Conservation (phyloP, 495 filamentous ascomycete genomes). For the Hypoxylon intermedium region DNA sequence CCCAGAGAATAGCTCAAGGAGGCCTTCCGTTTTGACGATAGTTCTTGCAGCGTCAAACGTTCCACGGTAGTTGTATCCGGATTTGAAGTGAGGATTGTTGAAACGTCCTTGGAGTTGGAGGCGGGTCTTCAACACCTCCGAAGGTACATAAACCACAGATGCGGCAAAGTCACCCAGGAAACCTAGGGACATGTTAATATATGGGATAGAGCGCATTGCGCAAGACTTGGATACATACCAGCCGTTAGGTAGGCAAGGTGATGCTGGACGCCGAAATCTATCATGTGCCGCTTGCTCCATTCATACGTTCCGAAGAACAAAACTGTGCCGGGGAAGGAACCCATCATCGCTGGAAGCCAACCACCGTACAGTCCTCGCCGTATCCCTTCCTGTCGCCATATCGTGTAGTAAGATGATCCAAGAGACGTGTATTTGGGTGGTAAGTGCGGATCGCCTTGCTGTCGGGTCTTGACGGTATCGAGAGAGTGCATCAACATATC, state of each 20-base stretch:
- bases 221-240: slow-evolving; percentile 56
- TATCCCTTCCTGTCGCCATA: slow-evolving; percentile 90
- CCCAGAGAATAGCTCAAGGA: slow-evolving; percentile 86
- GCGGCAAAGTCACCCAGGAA: slow-evolving; percentile 93
- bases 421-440: slow-evolving; percentile 91
- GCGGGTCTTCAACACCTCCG: slow-evolving; percentile 94
- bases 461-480: slow-evolving; percentile 98
- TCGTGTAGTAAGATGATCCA: slow-evolving; percentile 86
- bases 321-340: slow-evolving; percentile 92
- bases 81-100: slow-evolving; percentile 91
- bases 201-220: background rate
- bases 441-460: slow-evolving; percentile 92
- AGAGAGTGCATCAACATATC: slow-evolving; percentile 99
- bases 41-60: slow-evolving; percentile 81
- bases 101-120: slow-evolving; percentile 92
- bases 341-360: slow-evolving; percentile 84
- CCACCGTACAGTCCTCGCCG: slow-evolving; percentile 90
- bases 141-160: slow-evolving; percentile 91
- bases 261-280: slow-evolving; percentile 80
- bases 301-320: slow-evolving; percentile 97
- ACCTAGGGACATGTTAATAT: slow-evolving; percentile 58
- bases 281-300: slow-evolving; percentile 86
- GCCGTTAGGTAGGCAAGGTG: slow-evolving; percentile 84
- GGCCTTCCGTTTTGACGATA: slow-evolving; percentile 81
- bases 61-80: slow-evolving; percentile 91